These are phyloP conservation scores for Pythium coloratum DNA, from an alignment of 352 stramenopile genomes.

Conservation along the genomic window DNA sequence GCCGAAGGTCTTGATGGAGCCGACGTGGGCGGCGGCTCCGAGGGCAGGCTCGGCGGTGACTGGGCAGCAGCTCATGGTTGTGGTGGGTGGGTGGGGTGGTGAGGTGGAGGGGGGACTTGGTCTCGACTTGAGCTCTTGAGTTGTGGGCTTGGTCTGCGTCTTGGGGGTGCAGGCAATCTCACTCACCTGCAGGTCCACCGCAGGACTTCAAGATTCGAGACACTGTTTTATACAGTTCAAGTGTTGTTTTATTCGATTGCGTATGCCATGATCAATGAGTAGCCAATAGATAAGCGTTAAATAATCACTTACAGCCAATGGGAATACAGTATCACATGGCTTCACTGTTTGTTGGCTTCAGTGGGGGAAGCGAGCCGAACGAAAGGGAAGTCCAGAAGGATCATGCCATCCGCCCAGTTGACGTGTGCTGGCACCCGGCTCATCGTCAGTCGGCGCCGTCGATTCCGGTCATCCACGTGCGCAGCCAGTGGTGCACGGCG, in stretches of 20 bases:
- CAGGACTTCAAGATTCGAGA: conserved; percentile 26
- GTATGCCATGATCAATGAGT: not conserved
- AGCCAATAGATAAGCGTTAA: not conserved
- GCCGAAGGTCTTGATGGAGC: conserved; percentile 67
- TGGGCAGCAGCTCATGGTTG: conserved; percentile 73
- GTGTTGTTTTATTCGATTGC: conserved; percentile 11
- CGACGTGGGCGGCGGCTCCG: conserved; percentile 41
- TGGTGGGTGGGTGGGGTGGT: not conserved
- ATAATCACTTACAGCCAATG: not conserved
- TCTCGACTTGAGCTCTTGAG: conserved; percentile 15
- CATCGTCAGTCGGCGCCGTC: not conserved
- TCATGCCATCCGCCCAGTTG: not conserved
- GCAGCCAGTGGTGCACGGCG: conserved; percentile 51
- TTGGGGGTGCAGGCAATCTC: not conserved
- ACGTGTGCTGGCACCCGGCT: not conserved
- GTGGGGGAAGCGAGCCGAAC: not conserved
- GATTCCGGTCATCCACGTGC: conserved; percentile 29
- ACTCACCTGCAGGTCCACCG: not conserved
- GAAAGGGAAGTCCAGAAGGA: not conserved
- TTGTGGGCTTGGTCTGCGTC: conserved; percentile 11
- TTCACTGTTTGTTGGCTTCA: not conserved
- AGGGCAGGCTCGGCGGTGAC: conserved; percentile 61
- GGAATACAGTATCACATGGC: not conserved
- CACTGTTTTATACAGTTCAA: not conserved
- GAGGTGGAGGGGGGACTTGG: conserved; percentile 5